Evolutionary conservation across 331 rosid genomes (phyloP).

Genomic region (Cydonia oblonga): DNA sequence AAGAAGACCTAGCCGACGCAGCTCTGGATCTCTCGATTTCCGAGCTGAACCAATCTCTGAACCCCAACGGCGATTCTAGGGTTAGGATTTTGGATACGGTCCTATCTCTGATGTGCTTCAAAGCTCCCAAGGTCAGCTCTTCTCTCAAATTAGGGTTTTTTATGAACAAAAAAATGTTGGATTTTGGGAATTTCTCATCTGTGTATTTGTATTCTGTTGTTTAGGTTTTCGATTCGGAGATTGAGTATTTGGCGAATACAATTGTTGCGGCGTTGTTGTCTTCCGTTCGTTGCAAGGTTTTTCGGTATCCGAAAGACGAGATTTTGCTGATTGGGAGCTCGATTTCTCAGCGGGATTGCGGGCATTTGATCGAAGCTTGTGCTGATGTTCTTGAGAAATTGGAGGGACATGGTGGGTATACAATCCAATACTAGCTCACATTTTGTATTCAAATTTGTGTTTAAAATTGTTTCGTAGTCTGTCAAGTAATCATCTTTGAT

Average conservation of each 20-base stretch:
- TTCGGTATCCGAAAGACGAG: constrained; percentile 10
- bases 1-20: not conserved
- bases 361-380: constrained; percentile 16
- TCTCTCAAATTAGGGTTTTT: not conserved
- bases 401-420: constrained; percentile 14
- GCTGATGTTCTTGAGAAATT: constrained; percentile 18
- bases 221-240: constrained; percentile 27
- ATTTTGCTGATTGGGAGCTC: constrained; percentile 27
- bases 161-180: not conserved
- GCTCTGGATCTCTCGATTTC: constrained; percentile 19
- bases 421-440: not conserved
- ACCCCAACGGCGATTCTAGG: constrained; percentile 19
- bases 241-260: constrained; percentile 12
- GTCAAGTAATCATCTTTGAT: not conserved
- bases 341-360: constrained; percentile 11
- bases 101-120: constrained; percentile 35
- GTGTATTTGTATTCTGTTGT: not conserved
- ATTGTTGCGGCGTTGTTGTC: constrained; percentile 13
- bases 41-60: constrained; percentile 21
- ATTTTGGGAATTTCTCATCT: not conserved
- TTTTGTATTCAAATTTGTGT: not conserved
- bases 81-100: constrained; percentile 30
- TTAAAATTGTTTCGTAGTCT: not conserved
- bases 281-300: constrained; percentile 18
- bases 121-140: constrained; percentile 25